Evolutionary conservation across 345 rosid genomes (phyloP).

Genomic region (Clarkia xantiana): DNA sequence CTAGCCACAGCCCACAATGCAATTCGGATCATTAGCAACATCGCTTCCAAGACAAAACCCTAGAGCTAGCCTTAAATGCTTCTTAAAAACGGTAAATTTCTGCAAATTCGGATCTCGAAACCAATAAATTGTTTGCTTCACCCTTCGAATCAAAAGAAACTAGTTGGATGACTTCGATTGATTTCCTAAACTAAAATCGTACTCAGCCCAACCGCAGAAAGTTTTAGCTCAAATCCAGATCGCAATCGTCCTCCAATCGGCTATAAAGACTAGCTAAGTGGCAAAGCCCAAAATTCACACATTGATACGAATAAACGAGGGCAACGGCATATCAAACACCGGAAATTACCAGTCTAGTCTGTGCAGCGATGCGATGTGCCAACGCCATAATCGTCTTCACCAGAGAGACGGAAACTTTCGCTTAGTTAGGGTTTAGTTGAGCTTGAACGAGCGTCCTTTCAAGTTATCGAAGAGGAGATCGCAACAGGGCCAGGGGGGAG

Average conservation of each 20-base stretch:
- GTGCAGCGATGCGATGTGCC: constrained; percentile 52
- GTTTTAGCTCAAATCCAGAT: neutral
- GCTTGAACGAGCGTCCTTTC: too few species aligned
- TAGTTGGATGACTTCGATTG: neutral
- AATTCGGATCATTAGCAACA: too few species aligned
- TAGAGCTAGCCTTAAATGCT: too few species aligned
- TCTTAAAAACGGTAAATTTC: too few species aligned
- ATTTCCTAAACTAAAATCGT: neutral
- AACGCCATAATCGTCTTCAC: constrained; percentile 38
- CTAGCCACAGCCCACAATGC: too few species aligned
- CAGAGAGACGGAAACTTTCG: neutral
- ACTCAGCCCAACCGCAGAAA: neutral
- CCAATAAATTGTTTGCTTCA: neutral
- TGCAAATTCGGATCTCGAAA: too few species aligned
- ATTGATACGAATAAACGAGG: neutral
- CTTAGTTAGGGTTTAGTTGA: constrained; percentile 5
- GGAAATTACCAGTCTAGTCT: constrained; percentile 57
- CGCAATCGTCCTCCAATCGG: neutral
- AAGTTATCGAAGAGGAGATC: too few species aligned
- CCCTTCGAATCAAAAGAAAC: neutral
- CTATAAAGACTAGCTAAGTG: neutral
- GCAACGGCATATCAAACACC: neutral
- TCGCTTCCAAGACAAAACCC: too few species aligned
- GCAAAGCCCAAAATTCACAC: neutral
- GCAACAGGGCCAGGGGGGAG: too few species aligned